Conservation (phyloP, 73 alveolate genomes). For the Paramecium sexaurelia region DNA sequence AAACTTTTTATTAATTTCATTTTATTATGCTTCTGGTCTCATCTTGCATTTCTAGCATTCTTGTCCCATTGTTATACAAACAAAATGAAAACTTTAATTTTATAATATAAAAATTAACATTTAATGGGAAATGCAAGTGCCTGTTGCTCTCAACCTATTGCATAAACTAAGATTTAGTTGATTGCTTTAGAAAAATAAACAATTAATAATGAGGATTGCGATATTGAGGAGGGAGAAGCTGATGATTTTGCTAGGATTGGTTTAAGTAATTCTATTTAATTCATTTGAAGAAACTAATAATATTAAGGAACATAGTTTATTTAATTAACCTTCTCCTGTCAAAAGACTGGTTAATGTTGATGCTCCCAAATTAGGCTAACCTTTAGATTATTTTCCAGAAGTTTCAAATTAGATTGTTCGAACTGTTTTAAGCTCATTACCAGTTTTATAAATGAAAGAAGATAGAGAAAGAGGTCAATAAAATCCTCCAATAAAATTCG, state of each 20-base stretch:
- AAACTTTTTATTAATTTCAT: neutral
- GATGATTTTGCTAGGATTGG: slow-evolving; percentile 29
- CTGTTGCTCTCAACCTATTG: slow-evolving; percentile 27
- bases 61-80: neutral
- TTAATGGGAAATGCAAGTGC: slow-evolving; percentile 45
- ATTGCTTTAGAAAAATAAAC: neutral
- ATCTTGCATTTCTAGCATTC: neutral
- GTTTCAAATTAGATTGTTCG: slow-evolving; percentile 14
- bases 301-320: neutral
- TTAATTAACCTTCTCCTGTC: neutral
- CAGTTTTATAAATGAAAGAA: neutral
- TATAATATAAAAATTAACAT: neutral
- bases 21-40: neutral
- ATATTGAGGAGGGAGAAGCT: neutral
- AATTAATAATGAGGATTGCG: slow-evolving; percentile 4
- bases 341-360: neutral
- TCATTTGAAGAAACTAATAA: neutral
- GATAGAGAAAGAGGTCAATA: neutral
- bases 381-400: slow-evolving; percentile 36
- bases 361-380: slow-evolving; percentile 9
- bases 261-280: neutral
- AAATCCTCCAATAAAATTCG: slow-evolving; percentile 1
- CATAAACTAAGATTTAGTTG: neutral
- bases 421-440: neutral
- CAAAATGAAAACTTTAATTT: neutral